Evolutionary conservation across 164 flowering plant species (phyloP).

Genomic region (Houttuynia cordata): DNA sequence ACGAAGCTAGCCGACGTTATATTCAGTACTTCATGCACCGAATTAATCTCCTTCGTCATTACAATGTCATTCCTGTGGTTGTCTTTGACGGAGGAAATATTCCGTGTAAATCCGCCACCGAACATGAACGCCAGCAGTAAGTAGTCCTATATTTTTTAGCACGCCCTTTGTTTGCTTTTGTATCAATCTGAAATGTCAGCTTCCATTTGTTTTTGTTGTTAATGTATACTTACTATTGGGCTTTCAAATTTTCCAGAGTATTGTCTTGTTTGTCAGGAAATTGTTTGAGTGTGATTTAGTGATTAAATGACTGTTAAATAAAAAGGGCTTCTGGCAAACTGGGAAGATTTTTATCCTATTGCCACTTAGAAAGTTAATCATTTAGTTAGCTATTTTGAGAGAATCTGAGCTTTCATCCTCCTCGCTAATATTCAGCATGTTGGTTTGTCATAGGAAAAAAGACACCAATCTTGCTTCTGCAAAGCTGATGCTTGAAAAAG

Average conservation of each 20-base stretch:
- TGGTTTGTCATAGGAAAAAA: constrained; percentile 29
- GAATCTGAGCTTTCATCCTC: not conserved
- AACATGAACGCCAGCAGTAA: constrained; percentile 48
- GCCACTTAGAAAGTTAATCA: not conserved
- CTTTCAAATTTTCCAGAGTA: too few species aligned
- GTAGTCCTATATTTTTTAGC: constrained; percentile 2
- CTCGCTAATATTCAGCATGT: not conserved
- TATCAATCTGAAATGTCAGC: not conserved
- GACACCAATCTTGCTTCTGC: constrained; percentile 48
- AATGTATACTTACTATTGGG: not conserved
- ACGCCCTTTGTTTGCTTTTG: not conserved
- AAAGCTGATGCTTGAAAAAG: constrained; percentile 48
- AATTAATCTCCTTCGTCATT: constrained; percentile 56
- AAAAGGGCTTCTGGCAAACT: too few species aligned
- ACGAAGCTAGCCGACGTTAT: constrained; percentile 39
- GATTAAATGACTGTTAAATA: too few species aligned
- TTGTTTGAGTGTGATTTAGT: too few species aligned
- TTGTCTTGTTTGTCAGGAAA: too few species aligned
- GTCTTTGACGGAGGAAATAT: constrained; percentile 73
- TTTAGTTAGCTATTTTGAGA: too few species aligned
- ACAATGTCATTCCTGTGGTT: constrained; percentile 63
- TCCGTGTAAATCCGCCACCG: constrained; percentile 60
- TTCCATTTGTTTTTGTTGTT: not conserved
- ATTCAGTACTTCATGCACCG: constrained; percentile 76
- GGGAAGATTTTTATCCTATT: too few species aligned